Evolutionary conservation across 192 early-diverging fungal species (phyloP), one percentile per base, ranked within the genome.

Genomic region (Pilobolus umbonatus): DNA sequence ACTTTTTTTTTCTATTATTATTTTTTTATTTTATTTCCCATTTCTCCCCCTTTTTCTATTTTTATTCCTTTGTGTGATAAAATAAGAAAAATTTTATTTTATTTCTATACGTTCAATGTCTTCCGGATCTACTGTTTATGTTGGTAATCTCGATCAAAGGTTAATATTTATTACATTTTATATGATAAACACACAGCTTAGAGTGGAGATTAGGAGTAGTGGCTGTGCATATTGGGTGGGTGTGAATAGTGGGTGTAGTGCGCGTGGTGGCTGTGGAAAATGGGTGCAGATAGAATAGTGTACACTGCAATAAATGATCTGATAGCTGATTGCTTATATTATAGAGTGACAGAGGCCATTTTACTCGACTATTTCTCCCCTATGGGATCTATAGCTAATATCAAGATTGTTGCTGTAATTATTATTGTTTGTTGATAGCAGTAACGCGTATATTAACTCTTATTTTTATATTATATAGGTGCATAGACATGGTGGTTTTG

Each of bases 121-220:
- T 59, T 45, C 48, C 7, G 14, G 29, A n/a, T 84, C 74, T 70
- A 78, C 82, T 39, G 78, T 90, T 22, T 95, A 93, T 64, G 91
- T 92, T 22, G 89, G 88, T n/a, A 93, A 90, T 67, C 77, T 93
- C 51, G 90, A 93, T 73, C 81, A 81, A 76, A 65, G 39, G 83
- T 90, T 91, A 92, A 73, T 88, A 93, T 57, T 85, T 93, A 61
- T 75, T n/a, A 77, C 39, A 84, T 88, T 66, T 81, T 78, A 59
- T 82, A 82, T 62, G 87, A 88, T n/a, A n/a, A n/a, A n/a, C n/a
- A n/a, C n/a, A n/a, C n/a, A n/a, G n/a, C n/a, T n/a, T n/a, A n/a
- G n/a, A n/a, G n/a, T n/a, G n/a, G n/a, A n/a, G n/a, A 12, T 12
- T 3, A 32, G 25, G 3, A 2, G 12, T 35, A 19, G 12, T 52